Evolutionary conservation across 306 rosid genomes (phyloP).

Genomic region (Argentina anserina): DNA sequence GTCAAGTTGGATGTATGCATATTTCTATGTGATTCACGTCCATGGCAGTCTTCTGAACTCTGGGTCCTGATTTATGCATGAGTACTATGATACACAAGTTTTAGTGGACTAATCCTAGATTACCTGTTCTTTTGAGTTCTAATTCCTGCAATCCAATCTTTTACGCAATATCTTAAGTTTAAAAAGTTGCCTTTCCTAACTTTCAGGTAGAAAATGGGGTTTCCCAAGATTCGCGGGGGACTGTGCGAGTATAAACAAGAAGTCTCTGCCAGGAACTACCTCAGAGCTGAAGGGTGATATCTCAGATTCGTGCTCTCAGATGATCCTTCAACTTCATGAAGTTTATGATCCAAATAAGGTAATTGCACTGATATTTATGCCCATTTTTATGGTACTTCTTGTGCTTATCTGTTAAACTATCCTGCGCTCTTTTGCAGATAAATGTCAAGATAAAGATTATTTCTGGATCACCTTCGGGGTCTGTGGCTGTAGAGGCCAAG

Average conservation of each 20-base stretch:
- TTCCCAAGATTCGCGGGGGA: constrained; percentile 95
- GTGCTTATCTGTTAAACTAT: neutral
- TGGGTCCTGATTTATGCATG: neutral
- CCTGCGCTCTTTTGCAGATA: constrained; percentile 46
- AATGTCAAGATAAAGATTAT: constrained; percentile 89
- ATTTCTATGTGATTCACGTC: neutral
- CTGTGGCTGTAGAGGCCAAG: constrained; percentile 88
- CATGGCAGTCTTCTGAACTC: neutral
- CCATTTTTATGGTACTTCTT: neutral
- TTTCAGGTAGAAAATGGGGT: constrained; percentile 87
- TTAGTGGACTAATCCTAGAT: neutral
- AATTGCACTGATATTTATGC: constrained; percentile 4
- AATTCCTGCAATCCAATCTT: neutral
- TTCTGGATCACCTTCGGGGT: constrained; percentile 91
- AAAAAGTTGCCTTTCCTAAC: constrained; percentile 1
- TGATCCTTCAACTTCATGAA: constrained; percentile 96
- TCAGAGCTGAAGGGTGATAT: constrained; percentile 79
- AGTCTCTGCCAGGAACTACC: constrained; percentile 57
- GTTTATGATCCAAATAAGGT: constrained; percentile 97
- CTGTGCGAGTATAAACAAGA: constrained; percentile 75
- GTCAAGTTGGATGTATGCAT: constrained; percentile 2
- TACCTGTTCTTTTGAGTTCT: neutral
- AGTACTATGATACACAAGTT: neutral
- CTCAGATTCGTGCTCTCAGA: constrained; percentile 89
- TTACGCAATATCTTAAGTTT: neutral